Percentiles rank a stretch among this genome's conserved stretches.
Evolutionary conservation across 2,329 filamentous ascomycete species (phyloP).

Genomic region (Tolypocladium endophyticum): DNA sequence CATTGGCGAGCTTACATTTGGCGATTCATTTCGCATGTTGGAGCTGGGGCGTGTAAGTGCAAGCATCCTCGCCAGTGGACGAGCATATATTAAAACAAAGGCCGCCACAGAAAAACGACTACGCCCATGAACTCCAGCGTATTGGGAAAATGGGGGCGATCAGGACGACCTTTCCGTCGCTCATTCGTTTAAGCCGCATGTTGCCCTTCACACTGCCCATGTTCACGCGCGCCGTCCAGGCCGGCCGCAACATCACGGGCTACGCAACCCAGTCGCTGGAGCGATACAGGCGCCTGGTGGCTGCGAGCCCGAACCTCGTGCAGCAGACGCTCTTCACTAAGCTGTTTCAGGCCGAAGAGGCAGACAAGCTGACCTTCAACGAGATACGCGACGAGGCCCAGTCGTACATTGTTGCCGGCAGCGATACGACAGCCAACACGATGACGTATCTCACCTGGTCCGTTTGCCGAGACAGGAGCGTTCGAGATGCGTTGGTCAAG

Average conservation of each 20-base stretch:
- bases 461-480: slow-evolving; percentile 17
- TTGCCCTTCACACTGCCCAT: slow-evolving; percentile 13
- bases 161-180: slow-evolving; percentile 14
- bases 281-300: slow-evolving; percentile 14
- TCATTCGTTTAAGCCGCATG: slow-evolving; percentile 11
- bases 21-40: slow-evolving; percentile 42
- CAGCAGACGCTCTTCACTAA: slow-evolving; percentile 25
- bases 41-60: slow-evolving; percentile 33
- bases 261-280: slow-evolving; percentile 18
- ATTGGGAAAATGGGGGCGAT: slow-evolving; percentile 12
- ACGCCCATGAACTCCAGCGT: slow-evolving; percentile 26
- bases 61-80: background rate
- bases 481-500: slow-evolving; percentile 19
- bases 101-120: slow-evolving; percentile 18
- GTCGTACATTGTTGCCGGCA: slow-evolving; percentile 37
- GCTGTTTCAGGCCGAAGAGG: slow-evolving; percentile 23
- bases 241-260: slow-evolving; percentile 6
- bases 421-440: slow-evolving; percentile 38
- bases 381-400: slow-evolving; percentile 30
- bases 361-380: slow-evolving; percentile 10
- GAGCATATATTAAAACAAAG: background rate
- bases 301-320: slow-evolving; percentile 8
- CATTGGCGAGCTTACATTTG: slow-evolving; percentile 42
- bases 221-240: slow-evolving; percentile 5
- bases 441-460: slow-evolving; percentile 37